Evolutionary conservation across 225 moss, liverwort and hornwort species (phyloP).

Genomic region (Pseudisothecium myosuroides): DNA sequence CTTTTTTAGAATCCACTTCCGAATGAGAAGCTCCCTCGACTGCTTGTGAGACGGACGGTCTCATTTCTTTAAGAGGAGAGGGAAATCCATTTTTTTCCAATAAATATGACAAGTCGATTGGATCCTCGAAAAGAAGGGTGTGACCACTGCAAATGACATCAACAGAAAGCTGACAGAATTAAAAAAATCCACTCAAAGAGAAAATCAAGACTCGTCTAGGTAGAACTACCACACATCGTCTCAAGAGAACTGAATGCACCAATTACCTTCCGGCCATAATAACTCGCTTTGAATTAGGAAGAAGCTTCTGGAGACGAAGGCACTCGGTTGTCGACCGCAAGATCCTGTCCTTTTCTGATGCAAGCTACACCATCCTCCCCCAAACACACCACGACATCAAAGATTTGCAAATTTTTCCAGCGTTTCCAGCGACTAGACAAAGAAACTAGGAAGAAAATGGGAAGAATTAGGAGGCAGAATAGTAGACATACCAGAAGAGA

Average conservation of each 20-base stretch:
- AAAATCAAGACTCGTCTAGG: not conserved
- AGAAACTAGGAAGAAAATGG: not conserved
- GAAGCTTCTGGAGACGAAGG: slow-evolving; percentile 54
- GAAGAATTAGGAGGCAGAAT: not conserved
- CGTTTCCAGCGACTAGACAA: not conserved
- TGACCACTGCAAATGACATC: slow-evolving; percentile 50
- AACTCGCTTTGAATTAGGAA: slow-evolving; percentile 68
- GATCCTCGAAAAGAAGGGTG: slow-evolving; percentile 66
- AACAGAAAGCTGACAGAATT: not conserved
- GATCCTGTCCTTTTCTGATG: slow-evolving; percentile 69
- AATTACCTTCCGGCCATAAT: slow-evolving; percentile 73
- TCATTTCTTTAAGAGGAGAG: slow-evolving; percentile 9
- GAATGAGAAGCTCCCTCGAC: not conserved
- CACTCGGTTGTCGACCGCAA: slow-evolving; percentile 54
- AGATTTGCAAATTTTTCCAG: not conserved
- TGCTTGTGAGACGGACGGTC: not conserved
- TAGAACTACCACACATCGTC: not conserved
- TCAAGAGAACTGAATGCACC: not conserved
- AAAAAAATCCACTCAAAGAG: not conserved
- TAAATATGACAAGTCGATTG: slow-evolving; percentile 37
- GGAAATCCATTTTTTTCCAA: slow-evolving; percentile 53
- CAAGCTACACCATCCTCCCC: slow-evolving; percentile 31
- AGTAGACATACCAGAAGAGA: slow-evolving; percentile 57
- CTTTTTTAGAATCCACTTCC: not conserved
- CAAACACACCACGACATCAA: not conserved